Base-by-base conservation (phyloP, 176 grass and related monocot species). In the Avena atlantica region DNA sequence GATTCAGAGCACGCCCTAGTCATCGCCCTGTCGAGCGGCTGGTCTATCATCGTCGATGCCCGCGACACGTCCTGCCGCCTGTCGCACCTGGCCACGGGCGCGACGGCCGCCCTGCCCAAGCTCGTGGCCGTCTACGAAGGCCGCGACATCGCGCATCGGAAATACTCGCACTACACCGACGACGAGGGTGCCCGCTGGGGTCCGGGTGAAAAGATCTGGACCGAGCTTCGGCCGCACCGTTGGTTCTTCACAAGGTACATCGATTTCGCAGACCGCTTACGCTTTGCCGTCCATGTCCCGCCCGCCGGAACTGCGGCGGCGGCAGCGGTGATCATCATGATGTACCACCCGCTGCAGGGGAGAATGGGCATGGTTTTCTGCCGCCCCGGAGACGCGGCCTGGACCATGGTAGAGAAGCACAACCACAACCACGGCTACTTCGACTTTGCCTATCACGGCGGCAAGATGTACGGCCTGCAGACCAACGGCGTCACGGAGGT, bases 1-100 rank as follows among this genome's bases (percentile, higher is more conserved):
- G 45, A 69, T 17, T 55, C 14, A 15, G 52, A 55, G 50, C 34
- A 73, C 68, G 20, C n/a, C 4, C 73, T 85, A 17, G 58, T 78
- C 6, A 19, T 85, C 47, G 73, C 83, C 45, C 21, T 85, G 73
- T 21, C 49, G 31, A 20, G n/a, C n/a, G 74, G 84, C 8, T 86
- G 74, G 74, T 55, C 49, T 0, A 29, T 86, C 9, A 15, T 78
- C 31, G 49, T 78, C 62, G 20, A 86, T 23, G 74, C 3, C 74
- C 84, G 49, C 49, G 84, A 86, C 62, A 6, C 74, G 31, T 86
- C 74, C 20, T 86, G 84, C 62, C 74, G 17, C 61, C 31, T 86
- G 27, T 86, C 62, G 5, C 74, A 86, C 48, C 74, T 86, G 3
- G 62, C 84, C 84, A 69, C 84, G 3, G 61, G 74, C 16, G n/a